phyloP scores from a whole-genome alignment of 2,329 filamentous ascomycete genomes.

The Exserohilum rostratum region DNA sequence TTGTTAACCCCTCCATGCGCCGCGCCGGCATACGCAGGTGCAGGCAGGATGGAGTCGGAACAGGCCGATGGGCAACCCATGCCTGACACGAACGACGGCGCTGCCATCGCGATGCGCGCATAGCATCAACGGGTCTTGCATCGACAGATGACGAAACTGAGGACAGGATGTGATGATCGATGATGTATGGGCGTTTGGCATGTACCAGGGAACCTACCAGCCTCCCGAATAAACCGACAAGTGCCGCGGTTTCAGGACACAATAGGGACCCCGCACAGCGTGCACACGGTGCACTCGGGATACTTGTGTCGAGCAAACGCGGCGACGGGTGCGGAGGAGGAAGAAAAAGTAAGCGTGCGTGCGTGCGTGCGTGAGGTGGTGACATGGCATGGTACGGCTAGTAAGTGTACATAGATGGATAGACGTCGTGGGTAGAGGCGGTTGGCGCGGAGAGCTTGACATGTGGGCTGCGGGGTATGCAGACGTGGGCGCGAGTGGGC shows the following conservation, averaged over 20 bases:
- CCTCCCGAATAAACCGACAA: neutral
- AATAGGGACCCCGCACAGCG: neutral
- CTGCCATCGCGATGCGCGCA: constrained; percentile 7
- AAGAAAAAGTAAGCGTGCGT: too few relatives aligned
- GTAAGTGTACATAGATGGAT: neutral
- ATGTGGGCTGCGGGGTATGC: constrained; percentile 6
- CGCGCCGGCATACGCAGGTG: too few relatives aligned
- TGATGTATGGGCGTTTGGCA: too few relatives aligned
- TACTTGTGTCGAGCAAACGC: too few relatives aligned
- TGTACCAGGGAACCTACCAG: neutral
- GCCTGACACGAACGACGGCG: neutral
- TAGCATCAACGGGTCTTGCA: constrained; percentile 3
- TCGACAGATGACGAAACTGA: constrained; percentile 1
- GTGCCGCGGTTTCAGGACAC: neutral
- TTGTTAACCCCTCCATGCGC: constrained; percentile 9
- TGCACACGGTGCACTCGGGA: too few relatives aligned
- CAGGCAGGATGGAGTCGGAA: too few relatives aligned
- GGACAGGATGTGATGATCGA: neutral
- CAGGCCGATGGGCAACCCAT: neutral
- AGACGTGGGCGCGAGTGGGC: neutral
- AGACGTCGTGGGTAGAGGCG: constrained; percentile 11
- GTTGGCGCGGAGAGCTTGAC: constrained; percentile 6
- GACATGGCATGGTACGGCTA: too few relatives aligned
- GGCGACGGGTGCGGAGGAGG: too few relatives aligned
- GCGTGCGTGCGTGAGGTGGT: too few relatives aligned